phyloP scores from a whole-genome alignment of 2,329 filamentous ascomycete species.

The Dissoconium aciculare region DNA sequence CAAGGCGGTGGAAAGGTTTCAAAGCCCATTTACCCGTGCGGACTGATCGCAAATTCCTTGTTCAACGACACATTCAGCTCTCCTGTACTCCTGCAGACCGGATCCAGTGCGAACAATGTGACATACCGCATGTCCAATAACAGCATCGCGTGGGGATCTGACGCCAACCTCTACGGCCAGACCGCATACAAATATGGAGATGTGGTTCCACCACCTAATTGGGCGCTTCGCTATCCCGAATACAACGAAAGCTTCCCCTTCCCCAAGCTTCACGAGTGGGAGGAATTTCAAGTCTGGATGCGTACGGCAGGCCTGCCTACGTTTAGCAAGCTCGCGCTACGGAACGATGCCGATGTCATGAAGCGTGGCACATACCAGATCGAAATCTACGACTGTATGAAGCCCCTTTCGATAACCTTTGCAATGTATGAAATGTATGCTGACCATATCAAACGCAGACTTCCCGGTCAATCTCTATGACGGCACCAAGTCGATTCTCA shows the following conservation, averaged over 20 bases:
- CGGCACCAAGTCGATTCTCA: conserved; percentile 77
- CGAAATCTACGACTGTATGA: conserved; percentile 57
- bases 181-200: conserved; percentile 50
- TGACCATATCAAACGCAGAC: conserved; percentile 39
- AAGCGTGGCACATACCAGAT: conserved; percentile 57
- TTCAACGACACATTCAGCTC: conserved; percentile 84
- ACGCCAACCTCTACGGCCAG: conserved; percentile 60
- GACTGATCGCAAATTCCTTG: conserved; percentile 86
- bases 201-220: conserved; percentile 75
- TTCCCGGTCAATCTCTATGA: conserved; percentile 67
- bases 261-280: conserved; percentile 58
- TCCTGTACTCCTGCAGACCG: conserved; percentile 46
- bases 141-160: conserved; percentile 75
- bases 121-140: conserved; percentile 63
- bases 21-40: conserved; percentile 82
- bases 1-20: conserved; percentile 15
- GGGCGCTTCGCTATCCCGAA: conserved; percentile 54
- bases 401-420: neutral
- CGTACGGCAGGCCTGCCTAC: conserved; percentile 82
- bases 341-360: conserved; percentile 62
- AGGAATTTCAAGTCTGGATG: conserved; percentile 98
- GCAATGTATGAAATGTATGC: conserved; percentile 13
- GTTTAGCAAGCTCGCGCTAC: conserved; percentile 83
- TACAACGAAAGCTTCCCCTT: conserved; percentile 55
- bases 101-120: conserved; percentile 16